Base-by-base conservation (phyloP, 2,329 filamentous ascomycete genomes). In the Sporothrix variecibatus region DNA sequence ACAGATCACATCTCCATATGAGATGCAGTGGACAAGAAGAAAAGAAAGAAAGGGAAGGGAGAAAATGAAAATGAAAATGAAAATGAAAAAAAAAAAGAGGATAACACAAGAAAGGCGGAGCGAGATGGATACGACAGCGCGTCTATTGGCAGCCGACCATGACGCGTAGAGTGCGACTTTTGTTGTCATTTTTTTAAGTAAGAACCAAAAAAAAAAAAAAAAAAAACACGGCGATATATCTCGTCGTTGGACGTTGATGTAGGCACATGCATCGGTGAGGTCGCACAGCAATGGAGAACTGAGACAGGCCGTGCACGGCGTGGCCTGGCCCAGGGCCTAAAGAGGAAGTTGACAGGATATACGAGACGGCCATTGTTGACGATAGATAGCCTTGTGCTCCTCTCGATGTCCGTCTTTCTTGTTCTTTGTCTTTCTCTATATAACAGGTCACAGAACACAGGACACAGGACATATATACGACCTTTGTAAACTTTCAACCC, bases 1-100 rank as follows among this genome's bases (percentile, higher is more conserved):
- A 68, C 65, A 68, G 65, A 51, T 68, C 43, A 51, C 65, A 34
- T 68, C 65, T 31, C 26, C 43, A n/a, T n/a, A 68, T 51, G 43
- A 67, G 64, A 67, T 49, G 26, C 12, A 67, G 23, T 2, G 31
- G 64, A 17, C 23, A 49, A 31, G 31, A n/a, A 64, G 7, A 26
- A 7, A 28, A 31, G 40, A 43, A 43, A 6, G 40, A 43, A 6
- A 43, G n/a, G n/a, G n/a, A n/a, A 46, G 43, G 43, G 11, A n/a
- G 11, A 60, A 38, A n/a, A 12, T 12, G 40, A 15, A 64, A 6
- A 64, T n/a, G 11, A 60, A 38, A n/a, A 12, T 12, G 40, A 15
- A 64, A 6, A 64, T n/a, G 9, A 28, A 8, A 8, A 67, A 28
- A 4, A 51, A 20, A 12, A 15, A 34, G 8, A 31, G 3, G 43